phyloP scores from a whole-genome alignment of 345 rosid species.

The Barbarea vulgaris region DNA sequence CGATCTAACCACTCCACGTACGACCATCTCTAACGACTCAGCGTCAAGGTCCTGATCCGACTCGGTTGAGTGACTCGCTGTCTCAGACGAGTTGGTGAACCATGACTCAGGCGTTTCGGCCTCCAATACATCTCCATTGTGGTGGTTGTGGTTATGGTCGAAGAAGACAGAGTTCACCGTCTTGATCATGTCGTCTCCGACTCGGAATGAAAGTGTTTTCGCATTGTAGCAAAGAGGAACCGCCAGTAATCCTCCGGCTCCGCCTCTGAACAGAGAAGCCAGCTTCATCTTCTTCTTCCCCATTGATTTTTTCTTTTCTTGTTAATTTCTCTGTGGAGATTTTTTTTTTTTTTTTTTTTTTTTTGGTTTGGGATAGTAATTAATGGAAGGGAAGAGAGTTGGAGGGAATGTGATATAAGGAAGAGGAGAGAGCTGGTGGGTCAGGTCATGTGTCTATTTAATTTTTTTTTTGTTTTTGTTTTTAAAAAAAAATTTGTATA shows the following conservation, averaged over 20 bases:
- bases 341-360: neutral
- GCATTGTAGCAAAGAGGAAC: conserved; percentile 80
- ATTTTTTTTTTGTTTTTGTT: neutral
- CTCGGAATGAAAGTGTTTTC: conserved; percentile 70
- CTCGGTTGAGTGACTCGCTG: conserved; percentile 42
- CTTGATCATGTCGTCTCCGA: conserved; percentile 61
- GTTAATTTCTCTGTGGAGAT: no score
- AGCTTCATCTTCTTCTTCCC: conserved; percentile 52
- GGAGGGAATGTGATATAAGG: conserved; percentile 43
- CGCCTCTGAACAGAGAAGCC: conserved; percentile 51
- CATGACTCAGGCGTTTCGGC: conserved; percentile 39
- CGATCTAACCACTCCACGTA: conserved; percentile 62
- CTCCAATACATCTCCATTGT: neutral
- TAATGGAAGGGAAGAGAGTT: conserved; percentile 29
- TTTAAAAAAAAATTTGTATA: no score
- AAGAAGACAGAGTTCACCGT: conserved; percentile 71
- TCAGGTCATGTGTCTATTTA: conserved; percentile 32
- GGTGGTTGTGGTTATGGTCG: conserved; percentile 32
- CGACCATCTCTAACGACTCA: conserved; percentile 57
- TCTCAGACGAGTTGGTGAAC: conserved; percentile 45
- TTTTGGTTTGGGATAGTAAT: neutral
- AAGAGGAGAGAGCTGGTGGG: conserved; percentile 25
- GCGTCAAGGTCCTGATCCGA: conserved; percentile 42
- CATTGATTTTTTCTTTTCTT: no score
- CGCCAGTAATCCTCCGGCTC: conserved; percentile 40